A percentile compares a stretch with the other conserved stretches of the same genome.
phyloP scores from a whole-genome alignment of 176 grass and related monocot species.

The Juncus effusus region DNA sequence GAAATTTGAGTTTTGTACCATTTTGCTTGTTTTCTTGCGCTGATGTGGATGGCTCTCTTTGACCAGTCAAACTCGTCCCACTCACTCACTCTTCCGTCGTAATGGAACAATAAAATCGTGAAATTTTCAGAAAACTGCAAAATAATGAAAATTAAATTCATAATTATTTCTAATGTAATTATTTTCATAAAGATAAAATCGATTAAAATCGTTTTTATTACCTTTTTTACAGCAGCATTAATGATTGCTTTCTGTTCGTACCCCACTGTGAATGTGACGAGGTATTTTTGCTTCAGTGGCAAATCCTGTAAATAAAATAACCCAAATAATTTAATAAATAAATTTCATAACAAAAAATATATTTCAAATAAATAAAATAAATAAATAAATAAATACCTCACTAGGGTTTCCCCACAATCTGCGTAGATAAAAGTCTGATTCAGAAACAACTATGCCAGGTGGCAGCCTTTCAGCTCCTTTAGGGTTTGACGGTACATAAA shows the following conservation, averaged over 20 bases:
- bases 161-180: not conserved
- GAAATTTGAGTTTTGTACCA: constrained; percentile 23
- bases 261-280: constrained; percentile 44
- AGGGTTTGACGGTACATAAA: constrained; percentile 28
- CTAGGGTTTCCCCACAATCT: constrained; percentile 48
- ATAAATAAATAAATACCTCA: constrained; percentile 24
- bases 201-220: constrained; percentile 13
- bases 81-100: constrained; percentile 46
- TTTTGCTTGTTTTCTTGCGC: constrained; percentile 50
- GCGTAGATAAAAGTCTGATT: constrained; percentile 46
- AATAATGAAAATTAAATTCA: constrained; percentile 1
- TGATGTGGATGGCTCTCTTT: constrained; percentile 51
- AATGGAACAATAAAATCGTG: constrained; percentile 51
- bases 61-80: constrained; percentile 59
- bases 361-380: not conserved
- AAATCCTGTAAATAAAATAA: constrained; percentile 31
- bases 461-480: constrained; percentile 44
- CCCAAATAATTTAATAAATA: not conserved
- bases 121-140: constrained; percentile 58
- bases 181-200: not conserved
- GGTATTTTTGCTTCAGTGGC: constrained; percentile 30
- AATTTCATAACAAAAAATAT: not conserved
- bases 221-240: constrained; percentile 42
- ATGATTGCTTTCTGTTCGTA: constrained; percentile 38
- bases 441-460: constrained; percentile 21